Base-by-base conservation (phyloP, 1,284 basidiomycete genomes). In the Ceratobasidium sp. region DNA sequence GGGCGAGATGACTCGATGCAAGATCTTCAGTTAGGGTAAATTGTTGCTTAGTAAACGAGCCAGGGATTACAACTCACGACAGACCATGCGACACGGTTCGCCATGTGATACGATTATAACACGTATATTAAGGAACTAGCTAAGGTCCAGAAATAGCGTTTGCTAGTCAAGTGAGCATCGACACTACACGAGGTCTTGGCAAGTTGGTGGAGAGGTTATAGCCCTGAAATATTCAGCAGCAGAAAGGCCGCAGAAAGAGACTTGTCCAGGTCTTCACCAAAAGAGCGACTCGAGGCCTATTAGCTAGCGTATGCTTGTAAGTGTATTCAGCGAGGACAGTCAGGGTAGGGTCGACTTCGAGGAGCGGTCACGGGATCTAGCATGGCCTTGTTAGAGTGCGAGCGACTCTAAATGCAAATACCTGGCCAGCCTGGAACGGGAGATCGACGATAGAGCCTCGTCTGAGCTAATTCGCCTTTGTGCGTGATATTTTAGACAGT, bases 1-100 rank as follows among this genome's bases (percentile, higher is more conserved):
- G 20, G 66, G 20, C n/a, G 62, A 23, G 17, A n/a, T 68, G 66
- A 68, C 66, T 68, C 66, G 66, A 52, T 20, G 64, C 23, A 42
- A 28, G 20, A 68, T 54, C 66, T 68, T 52, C 0, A 68, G 48
- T 68, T 68, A 46, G 28, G 48, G 66, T 68, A 54, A 68, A 54
- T 26, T 38, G 33, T 38, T 33, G 66, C 66, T 68, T 68, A 68
- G 66, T 68, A 68, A 66, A 52, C 50, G 44, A 20, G n/a, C 26
- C n/a, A 1, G 46, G 48, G 38, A 52, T 38, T 50, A 13, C n/a
- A 9, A 68, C 66, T 68, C 66, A 68, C 66, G 17, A 40, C 5
- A 40, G 28, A 68, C 17, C 48, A 26, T 26, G 48, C 65, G 46
- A 67, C 52, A 52, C 23, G n/a, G 52, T 44, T 20, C n/a, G 66